Base-by-base conservation (phyloP, 441 rosid species). In the Arabidopsis lyrata region DNA sequence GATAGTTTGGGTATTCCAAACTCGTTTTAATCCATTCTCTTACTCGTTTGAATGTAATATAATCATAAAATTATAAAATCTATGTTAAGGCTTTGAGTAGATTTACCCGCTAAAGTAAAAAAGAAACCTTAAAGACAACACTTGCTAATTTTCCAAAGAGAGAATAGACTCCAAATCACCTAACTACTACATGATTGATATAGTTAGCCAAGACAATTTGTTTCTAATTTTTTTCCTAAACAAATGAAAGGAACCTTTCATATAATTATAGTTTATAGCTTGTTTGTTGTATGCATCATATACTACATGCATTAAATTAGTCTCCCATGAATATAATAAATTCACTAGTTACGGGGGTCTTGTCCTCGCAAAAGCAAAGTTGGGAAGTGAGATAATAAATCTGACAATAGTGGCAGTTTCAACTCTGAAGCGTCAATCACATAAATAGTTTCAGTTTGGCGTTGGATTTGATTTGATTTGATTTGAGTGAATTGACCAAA, bases 391-490 rank as follows among this genome's bases (percentile, higher is more conserved):
- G 3, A 29, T 29, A 54, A 29, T 29, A 29, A 29, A 54, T 29
- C 38, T 29, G 59, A 54, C 59, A 54, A 54, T 13, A 54, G 20
- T 54, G 12, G 38, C 59, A 54, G 20, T 14, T 29, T 54, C 38
- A 54, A 54, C 38, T 54, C 22, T 54, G 59, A 54, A 14, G 12
- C 12, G 59, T 54, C 59, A 54, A 54, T 54, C 59, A 54, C 20
- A 8, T 29, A 31, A 54, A 29, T 54, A 27, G 58, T 53, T 22
- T 24, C 5, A 13, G 58, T 14, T 54, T 54, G 38, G 38, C 36
- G 22, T 47, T 15, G 50, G 22, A 13, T 54, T 29, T 31, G 59
- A 54, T 54, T 29, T 31, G 59, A 54, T 54, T 29, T 54, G 59
- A 54, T 29, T 54, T 53, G 36, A 14, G 18, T 54, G 59, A 29